Conservation (phyloP, 345 rosid species). For the Mangifera indica region DNA sequence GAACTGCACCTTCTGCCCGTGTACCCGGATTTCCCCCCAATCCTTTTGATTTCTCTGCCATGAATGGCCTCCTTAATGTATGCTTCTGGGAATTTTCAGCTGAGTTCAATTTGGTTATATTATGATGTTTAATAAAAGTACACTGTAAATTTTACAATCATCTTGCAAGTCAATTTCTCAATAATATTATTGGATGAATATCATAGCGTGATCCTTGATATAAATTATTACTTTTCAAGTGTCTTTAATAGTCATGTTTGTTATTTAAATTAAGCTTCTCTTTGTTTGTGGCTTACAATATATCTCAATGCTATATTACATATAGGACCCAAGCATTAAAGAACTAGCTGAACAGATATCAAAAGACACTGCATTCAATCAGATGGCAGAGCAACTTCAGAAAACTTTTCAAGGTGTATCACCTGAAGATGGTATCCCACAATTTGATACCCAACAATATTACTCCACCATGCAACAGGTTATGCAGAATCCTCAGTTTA, state of each 20-base stretch:
- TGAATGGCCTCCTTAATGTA: conserved; percentile 83
- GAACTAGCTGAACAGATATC: conserved; percentile 93
- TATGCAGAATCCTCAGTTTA: conserved; percentile 95
- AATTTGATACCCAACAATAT: conserved; percentile 76
- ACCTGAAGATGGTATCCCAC: conserved; percentile 53
- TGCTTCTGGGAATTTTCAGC: conserved; percentile 1
- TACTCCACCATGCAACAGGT: conserved; percentile 87
- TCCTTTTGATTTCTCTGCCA: conserved; percentile 90
- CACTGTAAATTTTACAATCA: too few relatives aligned
- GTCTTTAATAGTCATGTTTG: not conserved
- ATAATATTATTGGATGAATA: not conserved
- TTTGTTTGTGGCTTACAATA: not conserved
- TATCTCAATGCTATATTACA: not conserved
- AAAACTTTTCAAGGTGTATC: conserved; percentile 64
- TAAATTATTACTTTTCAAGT: not conserved
- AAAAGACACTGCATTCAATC: conserved; percentile 88
- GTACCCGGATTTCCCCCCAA: conserved; percentile 45
- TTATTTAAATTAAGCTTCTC: not conserved
- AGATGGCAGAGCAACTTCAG: conserved; percentile 96
- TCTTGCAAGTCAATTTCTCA: too few relatives aligned
- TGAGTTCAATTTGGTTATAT: not conserved
- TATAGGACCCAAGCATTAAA: conserved; percentile 90
- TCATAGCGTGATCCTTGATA: not conserved
- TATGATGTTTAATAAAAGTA: not conserved
- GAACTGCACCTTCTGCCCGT: conserved; percentile 36